Conservation (phyloP, 1,284 basidiomycete species). For the Earliella scabrosa region DNA sequence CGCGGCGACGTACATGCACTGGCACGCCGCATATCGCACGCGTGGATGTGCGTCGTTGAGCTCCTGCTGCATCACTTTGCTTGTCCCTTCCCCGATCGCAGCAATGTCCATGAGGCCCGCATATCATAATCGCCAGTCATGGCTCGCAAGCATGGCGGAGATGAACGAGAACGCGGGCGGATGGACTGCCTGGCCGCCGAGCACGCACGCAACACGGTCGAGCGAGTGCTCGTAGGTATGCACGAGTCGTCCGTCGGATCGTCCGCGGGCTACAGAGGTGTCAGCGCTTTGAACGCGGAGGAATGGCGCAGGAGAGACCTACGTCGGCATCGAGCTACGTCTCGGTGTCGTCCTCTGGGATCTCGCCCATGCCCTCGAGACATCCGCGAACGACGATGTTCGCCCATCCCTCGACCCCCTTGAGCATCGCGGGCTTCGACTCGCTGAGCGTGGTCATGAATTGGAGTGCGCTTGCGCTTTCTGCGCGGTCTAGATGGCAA, state of each 20-base stretch:
- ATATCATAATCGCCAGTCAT: conserved; percentile 83
- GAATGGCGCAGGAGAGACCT: conserved; percentile 28
- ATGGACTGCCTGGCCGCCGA: conserved; percentile 73
- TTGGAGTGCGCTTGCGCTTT: conserved; percentile 71
- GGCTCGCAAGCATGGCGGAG: conserved; percentile 75
- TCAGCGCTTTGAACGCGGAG: background rate
- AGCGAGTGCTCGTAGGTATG: conserved; percentile 80
- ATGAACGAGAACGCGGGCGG: conserved; percentile 80
- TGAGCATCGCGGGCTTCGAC: conserved; percentile 69
- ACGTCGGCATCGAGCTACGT: conserved; percentile 80
- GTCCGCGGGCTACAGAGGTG: conserved; percentile 55
- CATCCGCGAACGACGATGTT: conserved; percentile 70
- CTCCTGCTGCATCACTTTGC: too few relatives aligned
- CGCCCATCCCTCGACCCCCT: conserved; percentile 68
- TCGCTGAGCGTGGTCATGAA: conserved; percentile 80
- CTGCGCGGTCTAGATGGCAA: too few relatives aligned
- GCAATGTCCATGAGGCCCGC: conserved; percentile 84
- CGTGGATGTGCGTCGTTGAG: too few relatives aligned
- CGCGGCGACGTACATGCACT: too few relatives aligned
- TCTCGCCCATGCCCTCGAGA: conserved; percentile 80
- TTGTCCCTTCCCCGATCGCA: conserved; percentile 77
- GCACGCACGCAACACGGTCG: conserved; percentile 74
- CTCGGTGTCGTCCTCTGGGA: conserved; percentile 62
- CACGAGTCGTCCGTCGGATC: conserved; percentile 73
- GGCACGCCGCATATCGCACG: too few relatives aligned